Evolutionary conservation across 352 stramenopile genomes (phyloP).

Genomic region (Pythium sp.): DNA sequence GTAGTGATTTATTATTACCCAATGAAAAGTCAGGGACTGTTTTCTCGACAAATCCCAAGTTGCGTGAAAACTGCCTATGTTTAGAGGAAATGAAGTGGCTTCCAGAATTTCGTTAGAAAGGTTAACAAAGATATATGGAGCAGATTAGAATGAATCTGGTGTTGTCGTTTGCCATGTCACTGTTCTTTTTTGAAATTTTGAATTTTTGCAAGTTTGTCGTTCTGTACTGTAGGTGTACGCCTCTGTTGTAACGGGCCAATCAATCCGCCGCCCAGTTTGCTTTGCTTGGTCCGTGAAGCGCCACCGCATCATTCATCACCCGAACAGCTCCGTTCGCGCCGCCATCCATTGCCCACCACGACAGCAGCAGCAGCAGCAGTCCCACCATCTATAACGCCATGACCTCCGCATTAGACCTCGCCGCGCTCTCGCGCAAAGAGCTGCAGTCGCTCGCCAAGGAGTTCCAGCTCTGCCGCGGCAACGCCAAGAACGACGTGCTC

Average conservation of each 20-base stretch:
- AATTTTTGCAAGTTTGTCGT: not conserved
- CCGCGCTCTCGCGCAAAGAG: constrained; percentile 51
- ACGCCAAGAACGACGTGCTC: constrained; percentile 71
- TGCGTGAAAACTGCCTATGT: not conserved
- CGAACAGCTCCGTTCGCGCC: not conserved
- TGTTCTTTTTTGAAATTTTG: constrained; percentile 8
- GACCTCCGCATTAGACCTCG: constrained; percentile 25
- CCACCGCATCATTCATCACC: not conserved
- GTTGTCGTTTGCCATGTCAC: not conserved
- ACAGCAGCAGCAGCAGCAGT: not conserved
- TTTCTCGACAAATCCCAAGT: not conserved
- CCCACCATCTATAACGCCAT: not conserved
- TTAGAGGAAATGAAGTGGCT: not conserved
- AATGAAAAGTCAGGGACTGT: not conserved
- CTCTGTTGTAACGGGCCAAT: not conserved
- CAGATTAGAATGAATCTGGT: not conserved
- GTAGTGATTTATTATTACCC: not conserved
- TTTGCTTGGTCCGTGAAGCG: constrained; percentile 8
- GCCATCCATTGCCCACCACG: not conserved
- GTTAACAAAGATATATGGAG: not conserved
- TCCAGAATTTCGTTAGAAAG: not conserved
- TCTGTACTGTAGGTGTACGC: not conserved
- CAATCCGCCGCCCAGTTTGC: not conserved
- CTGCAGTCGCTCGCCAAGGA: constrained; percentile 66
- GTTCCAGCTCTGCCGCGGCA: constrained; percentile 58